Evolutionary conservation across 495 filamentous ascomycete genomes (phyloP), one percentile per base, ranked within the genome.

Genomic region (Aspergillus sclerotioniger): DNA sequence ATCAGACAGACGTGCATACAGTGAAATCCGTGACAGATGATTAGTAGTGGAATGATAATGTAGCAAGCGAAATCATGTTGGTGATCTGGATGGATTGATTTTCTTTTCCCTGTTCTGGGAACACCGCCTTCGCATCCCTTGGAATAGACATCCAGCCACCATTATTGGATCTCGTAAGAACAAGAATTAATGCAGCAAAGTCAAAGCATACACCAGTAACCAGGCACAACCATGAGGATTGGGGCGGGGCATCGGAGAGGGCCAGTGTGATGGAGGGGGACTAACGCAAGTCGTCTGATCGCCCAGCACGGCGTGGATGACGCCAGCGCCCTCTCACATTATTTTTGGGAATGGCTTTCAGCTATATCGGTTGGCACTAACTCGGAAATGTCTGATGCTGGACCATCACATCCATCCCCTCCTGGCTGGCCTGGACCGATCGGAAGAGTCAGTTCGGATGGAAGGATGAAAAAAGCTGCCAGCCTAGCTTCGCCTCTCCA

Each of bases 231-330:
- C 25, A 25, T 25, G 25, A 25, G 25, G 25, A 25, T 25, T 25
- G 25, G 25, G 5, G 25, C 25, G 25, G 25, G 25, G 25, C 25
- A 25, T 25, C 25, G 50, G 37, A 35, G 50, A 51, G 41, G 16
- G 56, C 28, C 50, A 54, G 47, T 57, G 45, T 54, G 57, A 57
- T 63, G 54, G 61, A 54, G 54, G 53, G 45, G 48, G 5, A 19
- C 25, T 29, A 8, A 29, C 5, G 21, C 45, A 49, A 51, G 61
- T 63, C 61, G 57, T 50, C 61, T 63, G 61, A 63, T 59, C 57
- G 45, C 53, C 2, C 47, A 32, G 31, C 32, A 17, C 48, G 41
- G 51, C 6, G 41, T 52, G 51, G 54, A 51, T 58, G 51, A 51
- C 37, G 54, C 28, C 39, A 55, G 28, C 39, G 20, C 33, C 50